These are phyloP conservation scores for Pseudozyma sp. DNA, from an alignment of 1,284 basidiomycete species.

Conservation along the genomic window DNA sequence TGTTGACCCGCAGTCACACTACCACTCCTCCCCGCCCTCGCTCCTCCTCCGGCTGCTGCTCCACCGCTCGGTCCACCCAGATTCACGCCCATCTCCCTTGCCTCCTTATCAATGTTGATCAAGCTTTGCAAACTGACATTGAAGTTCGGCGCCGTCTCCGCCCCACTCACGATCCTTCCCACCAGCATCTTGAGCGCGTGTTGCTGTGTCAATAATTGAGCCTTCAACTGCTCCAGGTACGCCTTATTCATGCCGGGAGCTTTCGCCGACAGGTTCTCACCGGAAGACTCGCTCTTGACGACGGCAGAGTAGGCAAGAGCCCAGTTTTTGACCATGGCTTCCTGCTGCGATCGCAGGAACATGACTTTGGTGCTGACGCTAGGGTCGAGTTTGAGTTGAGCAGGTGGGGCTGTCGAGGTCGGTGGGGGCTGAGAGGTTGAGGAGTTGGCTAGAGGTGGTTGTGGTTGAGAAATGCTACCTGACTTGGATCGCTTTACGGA, in stretches of 20 bases:
- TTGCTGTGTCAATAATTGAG: conserved; percentile 55
- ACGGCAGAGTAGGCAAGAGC: conserved; percentile 32
- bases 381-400: conserved; percentile 40
- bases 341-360: conserved; percentile 57
- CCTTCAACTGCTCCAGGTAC: conserved; percentile 54
- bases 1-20: conserved; percentile 18
- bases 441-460: conserved; percentile 5
- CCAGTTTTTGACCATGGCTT: conserved; percentile 60
- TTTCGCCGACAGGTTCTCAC: conserved; percentile 6
- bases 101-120: conserved; percentile 61
- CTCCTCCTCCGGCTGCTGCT: background rate
- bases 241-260: conserved; percentile 42
- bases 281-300: conserved; percentile 16
- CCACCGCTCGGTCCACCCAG: conserved; percentile 52
- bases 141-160: conserved; percentile 46
- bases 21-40: conserved; percentile 22
- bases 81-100: conserved; percentile 53
- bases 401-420: background rate
- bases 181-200: conserved; percentile 50
- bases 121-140: conserved; percentile 54
- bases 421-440: background rate
- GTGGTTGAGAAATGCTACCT: conserved; percentile 34
- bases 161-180: conserved; percentile 40
- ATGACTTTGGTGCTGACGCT: conserved; percentile 46
- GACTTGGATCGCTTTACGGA: conserved; percentile 45